Evolutionary conservation across 805 yeast genomes (phyloP).

Genomic region (Komagataella populi): DNA sequence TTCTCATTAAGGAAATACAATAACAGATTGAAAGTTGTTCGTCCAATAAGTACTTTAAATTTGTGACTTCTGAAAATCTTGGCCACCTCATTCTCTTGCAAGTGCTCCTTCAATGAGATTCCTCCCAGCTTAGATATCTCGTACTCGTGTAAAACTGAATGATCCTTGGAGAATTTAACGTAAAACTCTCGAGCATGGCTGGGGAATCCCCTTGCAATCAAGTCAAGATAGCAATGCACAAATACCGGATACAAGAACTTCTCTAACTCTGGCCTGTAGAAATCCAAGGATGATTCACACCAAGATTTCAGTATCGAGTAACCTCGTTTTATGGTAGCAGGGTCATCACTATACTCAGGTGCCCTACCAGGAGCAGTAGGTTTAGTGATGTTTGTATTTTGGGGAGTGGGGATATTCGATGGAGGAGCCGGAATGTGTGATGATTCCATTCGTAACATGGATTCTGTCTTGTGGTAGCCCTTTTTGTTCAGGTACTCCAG

Average conservation of each 20-base stretch:
- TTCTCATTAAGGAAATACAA: conserved; percentile 83
- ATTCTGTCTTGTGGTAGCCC: conserved; percentile 90
- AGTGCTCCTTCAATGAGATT: conserved; percentile 66
- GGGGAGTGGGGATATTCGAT: conserved; percentile 33
- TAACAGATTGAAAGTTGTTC: conserved; percentile 73
- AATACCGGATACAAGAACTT: conserved; percentile 86
- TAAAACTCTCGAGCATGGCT: conserved; percentile 62
- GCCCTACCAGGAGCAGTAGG: conserved; percentile 23
- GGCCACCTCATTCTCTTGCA: conserved; percentile 73
- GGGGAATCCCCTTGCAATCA: conserved; percentile 50
- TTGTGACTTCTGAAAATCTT: conserved; percentile 59
- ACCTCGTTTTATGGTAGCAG: conserved; percentile 66
- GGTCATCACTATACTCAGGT: conserved; percentile 32
- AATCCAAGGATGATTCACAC: conserved; percentile 84
- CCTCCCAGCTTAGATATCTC: conserved; percentile 66
- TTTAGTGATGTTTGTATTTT: conserved; percentile 19
- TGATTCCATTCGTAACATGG: conserved; percentile 81
- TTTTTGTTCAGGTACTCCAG: conserved; percentile 85
- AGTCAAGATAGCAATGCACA: conserved; percentile 73
- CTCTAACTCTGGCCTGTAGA: conserved; percentile 79
- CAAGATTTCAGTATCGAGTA: conserved; percentile 71
- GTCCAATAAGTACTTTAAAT: conserved; percentile 63
- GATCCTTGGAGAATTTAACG: conserved; percentile 62
- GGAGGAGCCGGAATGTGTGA: conserved; percentile 45
- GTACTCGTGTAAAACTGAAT: conserved; percentile 57